Percentiles rank a stretch among this genome's conserved stretches.
Evolutionary conservation across 2,329 filamentous ascomycete genomes (phyloP).

Genomic region (Fusarium acutatum): DNA sequence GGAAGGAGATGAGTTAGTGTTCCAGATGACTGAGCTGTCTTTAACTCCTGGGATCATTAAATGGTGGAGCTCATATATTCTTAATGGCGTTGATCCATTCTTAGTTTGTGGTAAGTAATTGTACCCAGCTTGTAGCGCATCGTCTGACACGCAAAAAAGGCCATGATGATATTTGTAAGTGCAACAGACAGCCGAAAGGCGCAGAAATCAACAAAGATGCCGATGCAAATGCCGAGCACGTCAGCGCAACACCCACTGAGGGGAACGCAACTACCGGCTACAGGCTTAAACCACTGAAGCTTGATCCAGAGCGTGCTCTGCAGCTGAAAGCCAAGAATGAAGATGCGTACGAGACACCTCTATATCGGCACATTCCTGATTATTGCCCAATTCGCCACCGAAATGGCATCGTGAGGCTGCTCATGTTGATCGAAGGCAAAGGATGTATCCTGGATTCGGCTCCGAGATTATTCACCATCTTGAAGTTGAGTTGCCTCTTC

Average conservation of each 20-base stretch:
- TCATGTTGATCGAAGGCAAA: constrained; percentile 65
- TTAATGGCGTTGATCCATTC: constrained; percentile 44
- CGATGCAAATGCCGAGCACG: background rate
- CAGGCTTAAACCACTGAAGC: background rate
- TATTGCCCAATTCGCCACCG: constrained; percentile 73
- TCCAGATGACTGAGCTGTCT: constrained; percentile 65
- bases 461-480: constrained; percentile 72
- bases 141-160: constrained; percentile 36
- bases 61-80: constrained; percentile 58
- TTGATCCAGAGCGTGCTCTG: constrained; percentile 17
- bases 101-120: constrained; percentile 35
- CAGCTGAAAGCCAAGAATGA: constrained; percentile 35
- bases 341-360: constrained; percentile 37
- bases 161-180: constrained; percentile 53
- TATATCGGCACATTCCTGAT: constrained; percentile 56
- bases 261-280: background rate
- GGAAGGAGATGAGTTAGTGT: constrained; percentile 70
- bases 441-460: constrained; percentile 69
- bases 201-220: background rate
- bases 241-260: background rate
- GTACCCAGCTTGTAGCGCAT: background rate
- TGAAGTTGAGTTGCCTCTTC: constrained; percentile 67
- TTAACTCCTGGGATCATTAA: constrained; percentile 63
- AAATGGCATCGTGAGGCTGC: constrained; percentile 68
- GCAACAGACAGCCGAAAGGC: constrained; percentile 22